Evolutionary conservation across 768 basidiomycete genomes (phyloP).

Genomic region (Macrolepiota dolichaula): DNA sequence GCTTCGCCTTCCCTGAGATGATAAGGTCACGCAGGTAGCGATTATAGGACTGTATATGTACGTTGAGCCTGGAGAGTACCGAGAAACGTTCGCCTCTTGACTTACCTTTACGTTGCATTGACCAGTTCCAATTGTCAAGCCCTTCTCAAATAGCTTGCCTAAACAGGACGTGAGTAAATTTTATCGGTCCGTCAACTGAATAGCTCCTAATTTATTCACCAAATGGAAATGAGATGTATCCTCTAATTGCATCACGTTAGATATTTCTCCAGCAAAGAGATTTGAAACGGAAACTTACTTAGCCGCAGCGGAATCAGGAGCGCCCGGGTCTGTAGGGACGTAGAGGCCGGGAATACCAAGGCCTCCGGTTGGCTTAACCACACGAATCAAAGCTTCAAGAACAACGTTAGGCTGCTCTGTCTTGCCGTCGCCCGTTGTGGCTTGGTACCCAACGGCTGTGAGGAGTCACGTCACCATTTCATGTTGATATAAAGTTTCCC

Average conservation of each 20-base stretch:
- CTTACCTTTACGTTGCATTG: conserved; percentile 55
- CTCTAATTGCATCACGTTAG: conserved; percentile 21
- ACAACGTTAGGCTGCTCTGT: conserved; percentile 56
- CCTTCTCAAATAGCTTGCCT: conserved; percentile 52
- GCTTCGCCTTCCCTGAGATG: conserved; percentile 49
- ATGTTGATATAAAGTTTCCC: background rate
- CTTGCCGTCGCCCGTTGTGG: conserved; percentile 48
- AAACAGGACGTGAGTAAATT: conserved; percentile 12
- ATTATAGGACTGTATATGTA: conserved; percentile 39
- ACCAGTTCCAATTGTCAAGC: conserved; percentile 48
- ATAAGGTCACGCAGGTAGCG: conserved; percentile 53
- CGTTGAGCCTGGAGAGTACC: background rate
- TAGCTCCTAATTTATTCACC: conserved; percentile 21
- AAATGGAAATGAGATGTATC: conserved; percentile 52
- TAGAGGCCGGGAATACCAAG: conserved; percentile 57
- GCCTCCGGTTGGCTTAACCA: conserved; percentile 51
- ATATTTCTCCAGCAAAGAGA: background rate
- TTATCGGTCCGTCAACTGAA: background rate
- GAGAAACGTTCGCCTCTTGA: background rate
- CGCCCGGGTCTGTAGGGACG: conserved; percentile 55
- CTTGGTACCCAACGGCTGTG: conserved; percentile 52
- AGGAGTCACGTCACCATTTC: background rate
- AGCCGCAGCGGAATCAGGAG: conserved; percentile 46
- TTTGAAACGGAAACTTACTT: conserved; percentile 34
- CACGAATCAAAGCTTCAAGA: conserved; percentile 46